Evolutionary conservation across 768 basidiomycete species (phyloP), one percentile per base, ranked within the genome.

Genomic region (Trametes gibbosa): DNA sequence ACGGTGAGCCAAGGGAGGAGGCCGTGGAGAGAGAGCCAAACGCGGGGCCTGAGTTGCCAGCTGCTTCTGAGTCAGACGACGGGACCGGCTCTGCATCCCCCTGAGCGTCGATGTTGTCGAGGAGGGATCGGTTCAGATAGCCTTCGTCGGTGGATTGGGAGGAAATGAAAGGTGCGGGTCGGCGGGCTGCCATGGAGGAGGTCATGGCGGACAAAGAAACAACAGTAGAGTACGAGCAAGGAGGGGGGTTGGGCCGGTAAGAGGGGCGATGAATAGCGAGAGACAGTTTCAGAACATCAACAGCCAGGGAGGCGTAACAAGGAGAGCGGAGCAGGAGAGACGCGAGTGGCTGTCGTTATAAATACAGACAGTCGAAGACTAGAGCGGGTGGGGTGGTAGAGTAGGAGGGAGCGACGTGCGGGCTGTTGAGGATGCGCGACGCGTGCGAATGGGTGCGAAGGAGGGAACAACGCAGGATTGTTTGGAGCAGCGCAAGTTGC

Each of bases 51-150:
- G 77, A 76, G 68, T 67, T 63, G 53, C 67, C 65, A 16, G 70
- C 59, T 42, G 81, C 73, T 70, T 84, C 78, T 56, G 80, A 77
- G 73, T 84, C 83, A 62, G 81, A 66, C 50, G 69, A 74, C 13
- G 80, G 77, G 56, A 79, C 70, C 47, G 87, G 88, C 72, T 91
- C 89, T 56, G 88, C 81, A 81, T 92, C 90, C 50, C 86, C 89
- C 74, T 90, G 85, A 54, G 86, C 88, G 81, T 92, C 85, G 69
- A 93, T 81, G 41, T 86, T 88, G 73, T 89, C 90, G 65, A 92
- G 76, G 58, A 92, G 81, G 54, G 90, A 91, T 72, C 86, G 86
- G 78, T 92, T 92, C 71, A 92, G 90, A 68, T 86, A 85, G 74
- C 89, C 90, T 82, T 92, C 90, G 83, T 85, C 87, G 47, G 68